Base-by-base conservation (phyloP, 805 yeast species). In the Clavispora fructus region DNA sequence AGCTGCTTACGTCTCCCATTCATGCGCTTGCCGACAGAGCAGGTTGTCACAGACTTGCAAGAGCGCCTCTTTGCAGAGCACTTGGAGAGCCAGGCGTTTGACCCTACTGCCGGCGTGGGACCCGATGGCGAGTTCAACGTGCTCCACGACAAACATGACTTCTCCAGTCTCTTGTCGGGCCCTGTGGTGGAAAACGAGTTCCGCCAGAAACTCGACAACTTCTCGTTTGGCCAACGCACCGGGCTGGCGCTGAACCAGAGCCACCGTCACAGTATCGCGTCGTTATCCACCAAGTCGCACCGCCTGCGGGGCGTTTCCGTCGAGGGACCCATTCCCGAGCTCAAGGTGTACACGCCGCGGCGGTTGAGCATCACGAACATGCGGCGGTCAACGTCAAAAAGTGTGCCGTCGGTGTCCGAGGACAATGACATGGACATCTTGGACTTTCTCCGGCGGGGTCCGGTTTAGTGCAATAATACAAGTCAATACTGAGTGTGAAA, bases 401-500 rank as follows among this genome's bases (percentile, higher is more conserved):
- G 35, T n/a, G 16, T 9, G 5, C 27, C 39, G 43, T 11, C 48
- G 1, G 67, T 59, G 13, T 60, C 51, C 4, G 62, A 59, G 8
- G 64, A 60, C 23, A 48, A 37, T 17, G 77, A 69, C 45, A 63
- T 76, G 60, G 80, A 75, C 53, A 63, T 77, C 42, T 43, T 75
- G 53, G 80, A 75, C 48, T 74, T 77, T 50, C 63, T 77, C 48
- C 67, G 65, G 32, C 62, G 60, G 30, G 79, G 78, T n/a, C 57
- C 55, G 12, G 30, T 32, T 17, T 47, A 19, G 40, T 7, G 26
- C 3, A 25, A 23, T 7, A 13, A 16, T 19, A 33, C 23, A 7
- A 11, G 14, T n/a, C n/a, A n/a, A n/a, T n/a, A n/a, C n/a, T n/a
- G n/a, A n/a, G n/a, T n/a, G n/a, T n/a, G n/a, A n/a, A n/a, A n/a